A percentile compares a stretch with the other conserved stretches of the same genome.
These are phyloP conservation scores for Penicillium steckii DNA, from an alignment of 495 filamentous ascomycete genomes.

Conservation along the genomic window DNA sequence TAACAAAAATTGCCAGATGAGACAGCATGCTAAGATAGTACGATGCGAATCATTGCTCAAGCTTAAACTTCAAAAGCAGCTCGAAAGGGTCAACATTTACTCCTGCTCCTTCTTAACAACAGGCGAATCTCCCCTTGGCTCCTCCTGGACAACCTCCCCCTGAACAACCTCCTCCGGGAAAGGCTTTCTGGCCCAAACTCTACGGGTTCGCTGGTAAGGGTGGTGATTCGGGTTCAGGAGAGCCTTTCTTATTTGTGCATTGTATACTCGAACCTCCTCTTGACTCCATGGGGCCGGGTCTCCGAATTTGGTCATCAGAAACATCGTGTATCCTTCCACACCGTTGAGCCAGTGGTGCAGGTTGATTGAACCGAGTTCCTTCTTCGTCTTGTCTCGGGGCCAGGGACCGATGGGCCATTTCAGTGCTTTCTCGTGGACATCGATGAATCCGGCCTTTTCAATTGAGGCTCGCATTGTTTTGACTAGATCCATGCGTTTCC, in stretches of 20 bases:
- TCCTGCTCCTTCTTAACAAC: neutral
- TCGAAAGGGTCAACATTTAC: neutral
- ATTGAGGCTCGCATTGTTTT: constrained; percentile 16
- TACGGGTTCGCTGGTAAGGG: constrained; percentile 6
- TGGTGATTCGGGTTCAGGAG: constrained; percentile 4
- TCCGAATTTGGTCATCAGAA: constrained; percentile 2
- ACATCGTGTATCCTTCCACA: constrained; percentile 16
- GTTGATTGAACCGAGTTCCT: constrained; percentile 12
- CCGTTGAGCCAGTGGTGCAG: constrained; percentile 5
- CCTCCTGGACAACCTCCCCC: neutral
- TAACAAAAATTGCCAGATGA: too few relatives aligned
- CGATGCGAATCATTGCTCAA: too few relatives aligned
- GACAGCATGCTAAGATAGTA: too few relatives aligned
- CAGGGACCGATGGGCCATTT: constrained; percentile 11
- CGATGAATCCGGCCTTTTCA: constrained; percentile 29
- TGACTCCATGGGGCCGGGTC: neutral
- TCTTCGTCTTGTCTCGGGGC: constrained; percentile 13
- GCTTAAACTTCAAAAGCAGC: too few relatives aligned
- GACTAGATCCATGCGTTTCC: constrained; percentile 5
- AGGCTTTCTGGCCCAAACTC: constrained; percentile 9
- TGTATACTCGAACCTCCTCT: constrained; percentile 5
- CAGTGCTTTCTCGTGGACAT: constrained; percentile 7
- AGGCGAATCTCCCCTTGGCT: neutral
- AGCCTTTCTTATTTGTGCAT: constrained; percentile 6
- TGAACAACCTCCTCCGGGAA: neutral